Conservation (phyloP, 2,329 filamentous ascomycete genomes). For the Pezicula radicicola region DNA sequence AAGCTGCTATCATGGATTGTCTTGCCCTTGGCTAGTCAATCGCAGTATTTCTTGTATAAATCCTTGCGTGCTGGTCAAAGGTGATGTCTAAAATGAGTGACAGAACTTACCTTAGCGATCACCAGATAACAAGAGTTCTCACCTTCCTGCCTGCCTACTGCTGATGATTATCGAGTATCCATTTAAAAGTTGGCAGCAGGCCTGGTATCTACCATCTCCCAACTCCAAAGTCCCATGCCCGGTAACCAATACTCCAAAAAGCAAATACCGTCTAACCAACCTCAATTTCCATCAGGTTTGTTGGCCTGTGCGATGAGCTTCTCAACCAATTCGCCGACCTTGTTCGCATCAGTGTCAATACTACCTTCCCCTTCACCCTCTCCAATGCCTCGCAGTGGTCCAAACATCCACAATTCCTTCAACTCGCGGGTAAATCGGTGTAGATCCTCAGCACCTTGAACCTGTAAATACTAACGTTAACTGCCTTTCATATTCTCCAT, state of each 20-base stretch:
- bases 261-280: not conserved
- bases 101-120: too few species aligned
- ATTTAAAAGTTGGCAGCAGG: not conserved
- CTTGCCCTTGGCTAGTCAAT: too few species aligned
- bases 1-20: too few species aligned
- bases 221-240: not conserved
- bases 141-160: too few species aligned
- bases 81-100: too few species aligned
- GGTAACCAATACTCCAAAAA: not conserved
- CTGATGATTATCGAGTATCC: too few species aligned
- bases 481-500: not conserved
- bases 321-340: constrained; percentile 24
- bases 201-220: not conserved
- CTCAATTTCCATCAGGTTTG: constrained; percentile 1
- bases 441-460: constrained; percentile 36
- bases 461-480: constrained; percentile 11
- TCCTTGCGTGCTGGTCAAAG: too few species aligned
- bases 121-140: too few species aligned
- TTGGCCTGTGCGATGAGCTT: constrained; percentile 16
- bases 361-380: constrained; percentile 37
- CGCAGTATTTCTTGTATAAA: too few species aligned
- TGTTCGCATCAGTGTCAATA: constrained; percentile 34
- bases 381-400: constrained; percentile 40
- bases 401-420: constrained; percentile 47
- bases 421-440: constrained; percentile 44